Evolutionary conservation across 225 moss, liverwort and hornwort genomes (phyloP), one percentile per base, ranked within the genome.

Genomic region (Pseudoscleropodium purum): DNA sequence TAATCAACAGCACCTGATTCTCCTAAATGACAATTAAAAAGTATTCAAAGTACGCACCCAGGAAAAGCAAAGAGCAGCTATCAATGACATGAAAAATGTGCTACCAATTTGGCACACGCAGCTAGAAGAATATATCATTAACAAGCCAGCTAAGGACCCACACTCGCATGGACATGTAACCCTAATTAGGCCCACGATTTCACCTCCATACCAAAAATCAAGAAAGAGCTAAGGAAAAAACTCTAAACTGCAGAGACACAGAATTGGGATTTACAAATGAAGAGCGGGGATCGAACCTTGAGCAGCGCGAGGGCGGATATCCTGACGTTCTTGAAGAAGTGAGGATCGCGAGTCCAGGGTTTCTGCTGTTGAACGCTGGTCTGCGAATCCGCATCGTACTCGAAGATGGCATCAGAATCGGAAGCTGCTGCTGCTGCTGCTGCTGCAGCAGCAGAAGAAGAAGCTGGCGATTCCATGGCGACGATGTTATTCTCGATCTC

Each of bases 401-500:
- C 94, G 78, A 97, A 98, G 82, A 98, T 96, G 70, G 96, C 94
- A 79, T 98, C 98, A 16, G 96, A 96, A 84, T 97, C 97, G 56
- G 81, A 75, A 41, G 92, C 90, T 8, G 94, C 90, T 11, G 78
- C 69, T 67, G 20, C 5, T 33, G 75, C 15, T 1, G 78, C 78
- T 2, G 54, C 36, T 7, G 77, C 75, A 0, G 47, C 30, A 1
- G 74, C 0, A 77, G n/a, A 26, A 56, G 57, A 56, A 20, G 80
- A 56, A 33, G 70, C 49, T 25, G 95, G 88, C 23, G 95, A 87
- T 67, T 95, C 97, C 96, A 96, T 95, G 80, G 90, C 89, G 77
- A 98, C 85, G 75, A 98, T 94, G 61, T 96, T 96, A 75, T 98
- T 98, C 93, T 98, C 94, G 78, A 96, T 92, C 92, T 98, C 98